Evolutionary conservation across 345 rosid species (phyloP).

Genomic region (Melaleuca alternifolia): DNA sequence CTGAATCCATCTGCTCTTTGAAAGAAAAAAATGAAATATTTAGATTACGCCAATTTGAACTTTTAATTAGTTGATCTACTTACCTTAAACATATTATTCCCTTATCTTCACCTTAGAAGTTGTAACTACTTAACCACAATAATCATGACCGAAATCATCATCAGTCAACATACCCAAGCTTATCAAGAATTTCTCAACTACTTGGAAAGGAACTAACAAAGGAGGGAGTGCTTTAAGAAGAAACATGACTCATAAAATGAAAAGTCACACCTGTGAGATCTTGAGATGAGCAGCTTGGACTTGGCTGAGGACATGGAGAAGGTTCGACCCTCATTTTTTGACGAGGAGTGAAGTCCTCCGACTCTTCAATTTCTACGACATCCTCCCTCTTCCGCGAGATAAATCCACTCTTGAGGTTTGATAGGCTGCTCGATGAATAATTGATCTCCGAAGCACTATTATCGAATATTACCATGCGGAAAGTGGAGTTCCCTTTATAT

Average conservation of each 20-base stretch:
- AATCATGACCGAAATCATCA: neutral
- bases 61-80: neutral
- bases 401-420: neutral
- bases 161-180: neutral
- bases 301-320: neutral
- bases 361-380: neutral
- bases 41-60: neutral
- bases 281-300: neutral
- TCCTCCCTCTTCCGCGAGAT: neutral
- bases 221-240: neutral
- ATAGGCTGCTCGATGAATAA: neutral
- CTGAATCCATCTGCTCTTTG: neutral
- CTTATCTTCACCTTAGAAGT: neutral
- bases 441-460: neutral
- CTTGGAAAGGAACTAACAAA: neutral
- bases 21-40: neutral
- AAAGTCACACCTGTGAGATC: neutral
- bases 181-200: neutral
- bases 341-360: neutral
- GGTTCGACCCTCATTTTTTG: neutral
- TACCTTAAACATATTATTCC: neutral
- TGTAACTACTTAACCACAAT: neutral
- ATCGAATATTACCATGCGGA: neutral
- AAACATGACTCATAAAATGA: neutral
- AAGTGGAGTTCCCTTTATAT: neutral